A percentile compares a stretch with the other conserved stretches of the same genome.
These are phyloP conservation scores for Margaritispora aquatica DNA, from an alignment of 495 filamentous ascomycete genomes.

Conservation along the genomic window DNA sequence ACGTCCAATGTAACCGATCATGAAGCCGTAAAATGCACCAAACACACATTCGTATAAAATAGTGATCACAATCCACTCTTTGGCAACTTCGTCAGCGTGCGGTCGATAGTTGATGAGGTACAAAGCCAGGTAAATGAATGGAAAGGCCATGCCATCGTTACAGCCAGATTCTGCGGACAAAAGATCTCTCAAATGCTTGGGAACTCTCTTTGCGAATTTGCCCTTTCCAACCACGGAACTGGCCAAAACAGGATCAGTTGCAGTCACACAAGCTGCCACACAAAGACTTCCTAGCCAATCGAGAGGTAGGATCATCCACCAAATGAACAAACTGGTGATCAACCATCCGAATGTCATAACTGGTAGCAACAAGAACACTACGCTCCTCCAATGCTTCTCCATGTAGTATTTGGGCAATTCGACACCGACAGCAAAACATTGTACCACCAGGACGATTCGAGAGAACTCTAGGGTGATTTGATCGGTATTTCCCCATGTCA, in stretches of 20 bases:
- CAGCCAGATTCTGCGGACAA: slow-evolving; percentile 97
- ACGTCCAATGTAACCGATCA: slow-evolving; percentile 80
- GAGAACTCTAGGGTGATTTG: slow-evolving; percentile 96
- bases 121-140: slow-evolving; percentile 88
- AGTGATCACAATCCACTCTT: slow-evolving; percentile 85
- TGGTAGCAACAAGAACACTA: slow-evolving; percentile 79
- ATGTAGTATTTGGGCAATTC: slow-evolving; percentile 97
- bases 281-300: slow-evolving; percentile 85
- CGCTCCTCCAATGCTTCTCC: slow-evolving; percentile 96
- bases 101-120: slow-evolving; percentile 81
- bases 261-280: slow-evolving; percentile 89
- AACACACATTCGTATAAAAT: slow-evolving; percentile 96
- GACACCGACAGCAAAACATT: slow-evolving; percentile 99
- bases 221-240: slow-evolving; percentile 98
- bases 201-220: slow-evolving; percentile 95
- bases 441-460: slow-evolving; percentile 93
- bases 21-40: slow-evolving; percentile 82
- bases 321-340: slow-evolving; percentile 88
- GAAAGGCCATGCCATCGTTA: slow-evolving; percentile 99
- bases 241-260: slow-evolving; percentile 94
- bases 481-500: slow-evolving; percentile 85
- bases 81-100: slow-evolving; percentile 59
- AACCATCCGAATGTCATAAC: slow-evolving; percentile 99
- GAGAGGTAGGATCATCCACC: slow-evolving; percentile 83
- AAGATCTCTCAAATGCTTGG: slow-evolving; percentile 92